Percentiles rank a stretch among this genome's conserved stretches.
phyloP scores from a whole-genome alignment of 208 protist genomes.

The Porcisia hertigi region DNA sequence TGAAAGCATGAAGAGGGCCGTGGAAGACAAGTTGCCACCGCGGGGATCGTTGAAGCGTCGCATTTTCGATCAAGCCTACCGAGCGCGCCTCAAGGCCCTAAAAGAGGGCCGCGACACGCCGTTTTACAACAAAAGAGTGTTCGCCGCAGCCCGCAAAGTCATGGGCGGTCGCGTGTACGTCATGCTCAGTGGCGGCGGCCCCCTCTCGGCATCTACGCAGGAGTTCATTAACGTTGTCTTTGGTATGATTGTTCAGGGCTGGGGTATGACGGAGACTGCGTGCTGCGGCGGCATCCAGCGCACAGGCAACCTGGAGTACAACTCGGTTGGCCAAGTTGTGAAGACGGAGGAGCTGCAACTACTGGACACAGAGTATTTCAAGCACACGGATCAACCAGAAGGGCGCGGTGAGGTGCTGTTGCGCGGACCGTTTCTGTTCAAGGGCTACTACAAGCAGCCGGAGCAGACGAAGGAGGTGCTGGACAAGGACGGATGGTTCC shows the following conservation, averaged over 20 bases:
- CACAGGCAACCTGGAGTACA: conserved; percentile 62
- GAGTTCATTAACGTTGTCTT: conserved; percentile 88
- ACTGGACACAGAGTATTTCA: conserved; percentile 82
- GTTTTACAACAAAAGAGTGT: conserved; percentile 82
- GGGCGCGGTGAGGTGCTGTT: conserved; percentile 80
- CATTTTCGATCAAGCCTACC: conserved; percentile 79
- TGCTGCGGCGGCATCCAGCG: conserved; percentile 64
- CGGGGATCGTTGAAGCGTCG: conserved; percentile 52
- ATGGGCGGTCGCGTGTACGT: conserved; percentile 74
- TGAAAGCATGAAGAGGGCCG: conserved; percentile 81
- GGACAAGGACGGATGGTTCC: conserved; percentile 83
- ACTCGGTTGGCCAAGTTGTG: conserved; percentile 72
- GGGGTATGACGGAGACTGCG: conserved; percentile 88
- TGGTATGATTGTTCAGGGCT: conserved; percentile 83
- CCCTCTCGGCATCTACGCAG: conserved; percentile 68
- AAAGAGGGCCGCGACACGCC: conserved; percentile 75
- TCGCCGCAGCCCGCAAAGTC: conserved; percentile 46
- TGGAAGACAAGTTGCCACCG: conserved; percentile 67
- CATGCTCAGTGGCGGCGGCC: conserved; percentile 84
- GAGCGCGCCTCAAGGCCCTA: conserved; percentile 59
- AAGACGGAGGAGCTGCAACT: conserved; percentile 89
- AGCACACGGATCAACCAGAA: conserved; percentile 73
- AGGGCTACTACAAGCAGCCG: conserved; percentile 90
- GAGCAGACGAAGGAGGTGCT: conserved; percentile 80
- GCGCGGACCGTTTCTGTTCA: conserved; percentile 75